Percentiles rank a stretch among this genome's conserved stretches.
These are phyloP conservation scores for Skeletonema potamos DNA, from an alignment of 108 stramenopile species.

Conservation along the genomic window DNA sequence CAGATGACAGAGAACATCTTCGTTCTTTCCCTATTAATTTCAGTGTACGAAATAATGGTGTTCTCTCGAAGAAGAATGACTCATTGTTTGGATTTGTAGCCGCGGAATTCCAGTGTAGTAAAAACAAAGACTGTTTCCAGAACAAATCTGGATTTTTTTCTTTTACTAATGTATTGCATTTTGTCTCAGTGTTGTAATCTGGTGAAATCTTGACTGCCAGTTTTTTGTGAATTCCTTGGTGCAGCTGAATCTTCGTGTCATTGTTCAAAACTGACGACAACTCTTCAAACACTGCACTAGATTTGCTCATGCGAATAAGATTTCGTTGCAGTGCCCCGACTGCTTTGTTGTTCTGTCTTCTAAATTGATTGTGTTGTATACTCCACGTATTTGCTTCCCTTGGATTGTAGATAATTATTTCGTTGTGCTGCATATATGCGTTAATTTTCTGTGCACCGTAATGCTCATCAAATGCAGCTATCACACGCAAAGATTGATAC, in stretches of 20 bases:
- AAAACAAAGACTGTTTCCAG: neutral
- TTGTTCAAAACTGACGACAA: constrained; percentile 9
- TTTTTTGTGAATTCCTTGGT: neutral
- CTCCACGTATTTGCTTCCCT: constrained; percentile 14
- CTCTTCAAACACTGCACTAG: neutral
- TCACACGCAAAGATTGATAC: neutral
- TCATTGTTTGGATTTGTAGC: neutral
- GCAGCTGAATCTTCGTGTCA: neutral
- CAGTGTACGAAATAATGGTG: neutral
- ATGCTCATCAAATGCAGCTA: neutral
- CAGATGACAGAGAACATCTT: neutral
- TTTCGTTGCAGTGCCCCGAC: constrained; percentile 3
- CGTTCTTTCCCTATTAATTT: neutral
- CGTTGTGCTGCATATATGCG: neutral
- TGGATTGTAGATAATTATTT: constrained; percentile 31
- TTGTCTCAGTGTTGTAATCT: neutral
- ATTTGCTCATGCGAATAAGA: constrained; percentile 10
- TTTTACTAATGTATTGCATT: too few relatives aligned
- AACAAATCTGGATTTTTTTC: neutral
- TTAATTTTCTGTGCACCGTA: neutral
- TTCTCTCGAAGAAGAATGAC: neutral
- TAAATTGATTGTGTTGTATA: neutral
- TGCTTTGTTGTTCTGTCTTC: neutral
- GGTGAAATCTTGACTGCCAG: neutral
- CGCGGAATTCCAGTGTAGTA: neutral